Evolutionary conservation across 2,329 filamentous ascomycete species (phyloP), one percentile per base, ranked within the genome.

Genomic region (Fusarium floridanum): DNA sequence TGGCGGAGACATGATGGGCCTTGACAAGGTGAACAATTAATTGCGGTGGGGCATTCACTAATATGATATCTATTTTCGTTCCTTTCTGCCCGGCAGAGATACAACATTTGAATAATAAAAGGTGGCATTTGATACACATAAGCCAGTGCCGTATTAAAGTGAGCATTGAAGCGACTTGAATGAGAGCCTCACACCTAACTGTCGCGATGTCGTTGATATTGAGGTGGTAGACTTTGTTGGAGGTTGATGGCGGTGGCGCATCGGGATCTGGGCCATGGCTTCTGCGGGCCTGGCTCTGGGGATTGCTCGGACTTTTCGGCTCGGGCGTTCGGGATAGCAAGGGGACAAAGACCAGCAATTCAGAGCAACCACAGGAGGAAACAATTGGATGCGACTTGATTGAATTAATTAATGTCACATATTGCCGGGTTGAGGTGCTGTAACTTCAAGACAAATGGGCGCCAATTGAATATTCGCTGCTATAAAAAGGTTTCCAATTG

Each of bases 261-360:
- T 41, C 34, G 34, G 48, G 36, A 62, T 62, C 39, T 20, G 39
- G 32, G 9, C 24, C 22, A 48, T 60, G 17, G 55, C 20, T 64
- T 22, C 43, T 61, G 43, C 16, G 29, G 29, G 16, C 14, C 27
- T 60, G 29, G 37, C 39, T 29, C 41, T 37, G 55, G 41, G 61
- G 20, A 36, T 53, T 36, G 56, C 72, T 76, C 75, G 74, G 75
- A 64, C 56, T 73, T 73, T 74, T 76, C 74, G 74, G 74, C 74
- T 76, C 74, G 74, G 73, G 59, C 62, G 55, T 69, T 76, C 74
- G 73, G 73, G 65, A 74, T 56, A 69, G 29, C 10, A 32, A 50
- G 20, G 17, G 36, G 41, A 34, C 14, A 63, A 50, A 37, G 17
- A 37, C 4, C 17, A 20, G 27, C 20, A 27, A 66, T n/a, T 56